Conservation (phyloP, 495 filamentous ascomycete genomes). For the Hypomontagnella monticulosa region DNA sequence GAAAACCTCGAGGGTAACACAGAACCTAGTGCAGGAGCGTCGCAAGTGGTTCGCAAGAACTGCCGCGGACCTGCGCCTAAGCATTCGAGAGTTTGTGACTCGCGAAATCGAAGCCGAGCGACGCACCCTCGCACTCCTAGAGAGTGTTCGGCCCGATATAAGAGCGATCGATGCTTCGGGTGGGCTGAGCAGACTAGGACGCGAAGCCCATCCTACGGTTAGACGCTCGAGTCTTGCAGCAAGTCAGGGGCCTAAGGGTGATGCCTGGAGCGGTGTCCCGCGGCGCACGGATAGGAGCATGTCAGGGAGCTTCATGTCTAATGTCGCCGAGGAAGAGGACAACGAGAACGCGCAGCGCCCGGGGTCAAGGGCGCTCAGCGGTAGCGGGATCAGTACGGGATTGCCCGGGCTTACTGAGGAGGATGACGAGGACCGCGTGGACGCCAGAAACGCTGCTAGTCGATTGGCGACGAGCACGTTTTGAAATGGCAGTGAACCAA, state of each 20-base stretch:
- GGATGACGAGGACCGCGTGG: constrained; percentile 91
- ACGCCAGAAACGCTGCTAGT: constrained; percentile 94
- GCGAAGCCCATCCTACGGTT: constrained; percentile 81
- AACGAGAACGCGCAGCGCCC: constrained; percentile 55
- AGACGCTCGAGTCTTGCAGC: constrained; percentile 80
- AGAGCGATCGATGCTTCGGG: constrained; percentile 90
- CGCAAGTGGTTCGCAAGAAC: constrained; percentile 92
- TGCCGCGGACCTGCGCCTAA: constrained; percentile 77
- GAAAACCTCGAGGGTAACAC: constrained; percentile 86
- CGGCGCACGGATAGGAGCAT: constrained; percentile 79
- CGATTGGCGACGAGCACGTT: constrained; percentile 94
- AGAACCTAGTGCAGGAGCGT: constrained; percentile 88
- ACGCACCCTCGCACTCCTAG: constrained; percentile 88
- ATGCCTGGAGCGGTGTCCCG: constrained; percentile 96
- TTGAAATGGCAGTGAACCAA: constrained; percentile 50
- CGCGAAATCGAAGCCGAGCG: constrained; percentile 97
- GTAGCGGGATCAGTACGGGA: constrained; percentile 66
- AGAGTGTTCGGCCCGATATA: constrained; percentile 91
- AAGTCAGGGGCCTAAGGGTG: constrained; percentile 93
- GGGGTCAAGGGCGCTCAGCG: constrained; percentile 58
- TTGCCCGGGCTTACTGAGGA: constrained; percentile 76
- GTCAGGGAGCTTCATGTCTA: constrained; percentile 71
- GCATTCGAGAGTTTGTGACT: constrained; percentile 89
- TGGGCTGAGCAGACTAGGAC: constrained; percentile 85
- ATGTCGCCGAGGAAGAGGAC: constrained; percentile 56